Evolutionary conservation across 768 basidiomycete species (phyloP), one percentile per base, ranked within the genome.

Genomic region (Tricholoma terreum): DNA sequence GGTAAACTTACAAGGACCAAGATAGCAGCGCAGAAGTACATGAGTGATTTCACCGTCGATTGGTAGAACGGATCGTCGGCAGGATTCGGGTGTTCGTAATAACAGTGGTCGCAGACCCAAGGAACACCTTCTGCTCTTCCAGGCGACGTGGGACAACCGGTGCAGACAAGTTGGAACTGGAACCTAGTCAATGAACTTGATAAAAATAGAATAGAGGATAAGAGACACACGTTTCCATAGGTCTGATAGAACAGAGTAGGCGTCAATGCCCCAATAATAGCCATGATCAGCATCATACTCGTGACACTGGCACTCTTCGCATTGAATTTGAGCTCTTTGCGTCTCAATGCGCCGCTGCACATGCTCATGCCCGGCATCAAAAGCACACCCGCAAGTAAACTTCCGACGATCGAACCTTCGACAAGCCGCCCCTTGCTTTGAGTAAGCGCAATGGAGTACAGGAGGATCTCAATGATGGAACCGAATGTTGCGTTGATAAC

Each of bases 211-310:
- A 40, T n/a, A n/a, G n/a, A 4, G 12, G n/a, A 30, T 34, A 66
- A 12, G 19, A 40, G 63, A 81, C 93, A 73, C 67, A 98, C 96
- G 61, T 92, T 94, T 52, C 97, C 97, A 70, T 96, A 99, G 9
- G 89, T 94, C 71, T 98, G 95, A 74, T 99, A 99, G 72, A 99
- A 99, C 67, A 99, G 69, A 0, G 97, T 98, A 2, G 97, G 97
- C 0, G 94, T 85, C 57, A 99, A 77, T 1, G 92, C 92, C 11
- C 97, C 97, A 59, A 99, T 96, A 70, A 99, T 92, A 11, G 97
- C 97, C 96, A 98, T 98, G 74, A 99, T 98, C 70, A 99, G 73
- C 92, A 99, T 96, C 78, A 97, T 97, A 69, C 94, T 97, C 0
- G 97, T 99, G 14, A 99, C 97, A 35, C 97, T 92, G 6, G 97